Conservation (phyloP, 106 monocot genomes). For the Allium sativum region DNA sequence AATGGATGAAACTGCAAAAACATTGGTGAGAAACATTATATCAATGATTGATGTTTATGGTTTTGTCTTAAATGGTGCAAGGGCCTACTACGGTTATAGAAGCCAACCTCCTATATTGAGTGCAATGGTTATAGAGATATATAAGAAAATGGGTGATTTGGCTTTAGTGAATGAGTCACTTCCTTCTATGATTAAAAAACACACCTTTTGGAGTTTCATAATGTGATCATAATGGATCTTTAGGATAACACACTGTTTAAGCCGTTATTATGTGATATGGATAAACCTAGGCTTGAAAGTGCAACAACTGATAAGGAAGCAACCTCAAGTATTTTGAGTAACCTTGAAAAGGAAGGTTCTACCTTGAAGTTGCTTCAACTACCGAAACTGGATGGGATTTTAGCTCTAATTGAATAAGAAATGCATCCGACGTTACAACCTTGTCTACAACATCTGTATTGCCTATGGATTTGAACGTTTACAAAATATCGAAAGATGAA, state of each 20-base stretch:
- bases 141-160: conserved; percentile 56
- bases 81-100: conserved; percentile 77
- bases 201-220: conserved; percentile 82
- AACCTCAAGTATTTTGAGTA: conserved; percentile 35
- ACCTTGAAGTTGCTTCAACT: conserved; percentile 68
- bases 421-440: conserved; percentile 73
- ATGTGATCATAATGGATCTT: conserved; percentile 51
- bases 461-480: conserved; percentile 86
- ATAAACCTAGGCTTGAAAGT: conserved; percentile 87
- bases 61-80: conserved; percentile 76
- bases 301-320: conserved; percentile 71
- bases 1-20: conserved; percentile 87
- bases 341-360: conserved; percentile 44
- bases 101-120: conserved; percentile 91
- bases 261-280: conserved; percentile 87
- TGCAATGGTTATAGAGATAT: conserved; percentile 82
- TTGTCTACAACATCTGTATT: conserved; percentile 63
- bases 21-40: conserved; percentile 55
- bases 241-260: conserved; percentile 49
- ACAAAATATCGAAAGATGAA: too few relatives aligned
- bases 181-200: conserved; percentile 69
- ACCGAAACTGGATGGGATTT: conserved; percentile 99
- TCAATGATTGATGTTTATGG: conserved; percentile 74
- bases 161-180: conserved; percentile 44
- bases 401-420: conserved; percentile 95